Evolutionary conservation across 2,329 filamentous ascomycete genomes (phyloP), one percentile per base, ranked within the genome.

Genomic region (Leptographium lundbergii): DNA sequence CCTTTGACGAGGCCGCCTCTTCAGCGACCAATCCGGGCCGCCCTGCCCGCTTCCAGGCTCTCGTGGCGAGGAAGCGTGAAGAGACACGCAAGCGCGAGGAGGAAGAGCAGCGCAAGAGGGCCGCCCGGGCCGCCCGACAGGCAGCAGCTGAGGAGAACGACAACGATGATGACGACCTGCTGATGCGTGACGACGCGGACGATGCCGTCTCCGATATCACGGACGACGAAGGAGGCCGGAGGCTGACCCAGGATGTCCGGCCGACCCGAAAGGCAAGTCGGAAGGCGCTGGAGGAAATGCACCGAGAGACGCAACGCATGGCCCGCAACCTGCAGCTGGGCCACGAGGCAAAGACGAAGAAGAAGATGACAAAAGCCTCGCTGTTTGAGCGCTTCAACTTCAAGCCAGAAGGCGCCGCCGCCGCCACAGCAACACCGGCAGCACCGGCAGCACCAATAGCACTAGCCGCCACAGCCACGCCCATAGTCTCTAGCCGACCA

Each of bases 251-350:
- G 67, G 74, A 80, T 29, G 52, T 54, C 1, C 66, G 67, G 4
- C 83, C 86, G 4, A 80, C 82, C 11, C 82, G 94, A 14, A 95
- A 94, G 69, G 91, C 94, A 0, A 92, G 91, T 75, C 97, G 92
- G 74, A 96, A 91, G 73, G 94, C 94, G 0, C 70, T 96, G 50
- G 89, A 96, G 69, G 92, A 97, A 65, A 96, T 99, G 87, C 87
- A 88, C 66, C 83, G 90, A 60, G 94, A 99, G 72, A 96, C 92
- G 1, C 94, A 99, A 74, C 84, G 94, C 34, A 82, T 99, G 74
- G 86, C 83, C 65, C 82, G 94, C 64, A 95, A 88, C 68, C 88
- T 96, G 82, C 92, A 97, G 71, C 80, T 99, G 55, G 84, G 88
- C 1, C 91, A 97, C 70, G 86, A 96, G 69, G 88, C 89, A 27